A percentile compares a stretch with the other conserved stretches of the same genome.
These are phyloP conservation scores for Pestalotiopsis sp. DNA, from an alignment of 2,329 filamentous ascomycete genomes.

Conservation along the genomic window DNA sequence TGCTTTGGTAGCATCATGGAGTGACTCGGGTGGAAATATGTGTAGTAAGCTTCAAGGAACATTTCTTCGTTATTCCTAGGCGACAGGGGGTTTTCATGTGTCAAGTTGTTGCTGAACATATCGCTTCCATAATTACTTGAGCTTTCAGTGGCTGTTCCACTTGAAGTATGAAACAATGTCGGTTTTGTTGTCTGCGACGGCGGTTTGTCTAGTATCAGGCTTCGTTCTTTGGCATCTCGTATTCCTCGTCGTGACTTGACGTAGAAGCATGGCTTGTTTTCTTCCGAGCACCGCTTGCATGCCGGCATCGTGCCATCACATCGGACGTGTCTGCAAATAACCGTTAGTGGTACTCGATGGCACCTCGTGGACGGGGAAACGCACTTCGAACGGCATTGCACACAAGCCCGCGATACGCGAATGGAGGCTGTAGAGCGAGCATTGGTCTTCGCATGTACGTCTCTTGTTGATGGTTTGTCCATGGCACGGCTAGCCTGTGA, in stretches of 20 bases:
- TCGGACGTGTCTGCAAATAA: constrained; percentile 37
- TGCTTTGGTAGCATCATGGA: constrained; percentile 37
- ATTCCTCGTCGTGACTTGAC: constrained; percentile 49
- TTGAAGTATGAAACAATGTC: constrained; percentile 22
- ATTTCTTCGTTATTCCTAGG: constrained; percentile 22
- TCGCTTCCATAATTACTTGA: constrained; percentile 22
- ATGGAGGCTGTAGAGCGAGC: constrained; percentile 38
- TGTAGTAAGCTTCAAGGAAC: constrained; percentile 25
- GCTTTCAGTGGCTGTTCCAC: constrained; percentile 17
- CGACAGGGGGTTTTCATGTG: constrained; percentile 22
- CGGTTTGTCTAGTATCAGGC: constrained; percentile 32
- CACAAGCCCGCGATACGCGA: constrained; percentile 42
- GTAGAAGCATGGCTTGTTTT: constrained; percentile 48
- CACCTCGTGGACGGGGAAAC: constrained; percentile 30
- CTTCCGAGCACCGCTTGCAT: constrained; percentile 43
- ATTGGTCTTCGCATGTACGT: constrained; percentile 24
- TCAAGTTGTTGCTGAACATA: constrained; percentile 26
- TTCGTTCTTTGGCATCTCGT: constrained; percentile 36
- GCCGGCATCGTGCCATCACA: constrained; percentile 46
- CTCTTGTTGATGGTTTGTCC: constrained; percentile 25
- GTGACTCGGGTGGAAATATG: constrained; percentile 35
- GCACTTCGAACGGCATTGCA: constrained; percentile 55
- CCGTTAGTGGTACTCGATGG: constrained; percentile 1
- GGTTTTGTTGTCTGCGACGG: constrained; percentile 20
- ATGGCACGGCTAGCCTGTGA: constrained; percentile 21